phyloP scores from a whole-genome alignment of 208 protist species.

The Leishmania gerbilli region DNA sequence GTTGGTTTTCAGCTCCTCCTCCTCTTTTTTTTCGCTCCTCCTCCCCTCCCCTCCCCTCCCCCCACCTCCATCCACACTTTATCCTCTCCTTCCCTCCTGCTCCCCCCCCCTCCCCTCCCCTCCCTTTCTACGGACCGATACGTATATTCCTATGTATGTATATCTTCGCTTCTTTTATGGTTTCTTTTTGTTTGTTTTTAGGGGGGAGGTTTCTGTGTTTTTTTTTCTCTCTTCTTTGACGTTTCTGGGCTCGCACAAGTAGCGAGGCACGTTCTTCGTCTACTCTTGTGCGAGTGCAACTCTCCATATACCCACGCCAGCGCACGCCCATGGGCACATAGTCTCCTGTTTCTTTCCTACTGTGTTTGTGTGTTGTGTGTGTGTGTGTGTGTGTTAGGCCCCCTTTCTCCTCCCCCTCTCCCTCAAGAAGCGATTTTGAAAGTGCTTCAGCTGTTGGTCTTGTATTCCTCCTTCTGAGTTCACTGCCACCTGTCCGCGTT shows the following conservation, averaged over 20 bases:
- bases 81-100: background rate
- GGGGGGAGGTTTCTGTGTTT: background rate
- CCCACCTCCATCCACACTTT: background rate
- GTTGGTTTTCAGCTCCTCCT: background rate
- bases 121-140: background rate
- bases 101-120: background rate
- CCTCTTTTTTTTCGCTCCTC: constrained; percentile 7
- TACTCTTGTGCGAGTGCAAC: background rate
- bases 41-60: background rate
- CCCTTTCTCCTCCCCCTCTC: background rate
- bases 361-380: background rate
- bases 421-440: background rate
- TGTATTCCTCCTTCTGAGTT: background rate
- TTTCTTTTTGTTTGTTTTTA: background rate
- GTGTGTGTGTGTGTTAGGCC: background rate
- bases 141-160: too few species aligned
- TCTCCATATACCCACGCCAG: background rate
- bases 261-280: constrained; percentile 21
- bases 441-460: background rate
- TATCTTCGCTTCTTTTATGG: background rate
- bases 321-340: background rate
- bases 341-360: background rate
- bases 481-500: background rate
- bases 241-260: constrained; percentile 3
- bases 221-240: background rate